phyloP scores from a whole-genome alignment of 805 yeast genomes.

The Pichia kluyveri region DNA sequence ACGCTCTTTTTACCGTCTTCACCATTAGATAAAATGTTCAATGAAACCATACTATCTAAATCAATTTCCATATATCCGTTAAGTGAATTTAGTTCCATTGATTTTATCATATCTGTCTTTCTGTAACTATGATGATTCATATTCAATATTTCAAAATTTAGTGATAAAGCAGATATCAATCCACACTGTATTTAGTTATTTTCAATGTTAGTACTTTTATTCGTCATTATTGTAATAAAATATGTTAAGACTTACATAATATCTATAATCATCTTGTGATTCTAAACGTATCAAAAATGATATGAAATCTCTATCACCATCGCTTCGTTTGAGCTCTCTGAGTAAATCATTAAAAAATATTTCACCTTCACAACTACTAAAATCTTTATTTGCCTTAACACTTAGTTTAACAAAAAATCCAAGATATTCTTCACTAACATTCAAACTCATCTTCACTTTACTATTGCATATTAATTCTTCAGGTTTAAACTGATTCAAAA shows the following conservation, averaged over 20 bases:
- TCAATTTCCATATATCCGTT: slow-evolving; percentile 20
- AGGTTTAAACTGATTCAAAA: slow-evolving; percentile 1
- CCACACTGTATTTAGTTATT: slow-evolving; percentile 5
- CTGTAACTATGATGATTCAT: background rate
- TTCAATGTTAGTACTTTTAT: background rate
- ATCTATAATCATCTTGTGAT: background rate
- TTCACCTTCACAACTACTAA: slow-evolving; percentile 7
- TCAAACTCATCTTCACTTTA: background rate
- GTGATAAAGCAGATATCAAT: slow-evolving; percentile 1
- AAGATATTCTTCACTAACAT: background rate
- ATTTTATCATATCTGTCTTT: slow-evolving; percentile 4
- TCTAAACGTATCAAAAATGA: slow-evolving; percentile 2
- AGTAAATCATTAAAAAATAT: slow-evolving; percentile 4
- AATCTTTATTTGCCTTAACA: slow-evolving; percentile 10
- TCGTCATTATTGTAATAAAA: background rate
- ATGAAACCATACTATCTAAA: slow-evolving; percentile 20
- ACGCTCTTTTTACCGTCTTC: slow-evolving; percentile 8
- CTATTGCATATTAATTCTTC: slow-evolving; percentile 8
- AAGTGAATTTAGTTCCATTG: slow-evolving; percentile 1
- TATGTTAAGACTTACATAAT: slow-evolving; percentile 3
- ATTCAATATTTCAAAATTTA: slow-evolving; percentile 5
- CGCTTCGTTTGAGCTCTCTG: background rate
- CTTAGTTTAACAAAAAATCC: slow-evolving; percentile 3
- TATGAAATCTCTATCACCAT: background rate
- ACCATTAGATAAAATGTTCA: slow-evolving; percentile 12